Conservation (phyloP, 2,329 filamentous ascomycete genomes). For the Colletotrichum falcatum region DNA sequence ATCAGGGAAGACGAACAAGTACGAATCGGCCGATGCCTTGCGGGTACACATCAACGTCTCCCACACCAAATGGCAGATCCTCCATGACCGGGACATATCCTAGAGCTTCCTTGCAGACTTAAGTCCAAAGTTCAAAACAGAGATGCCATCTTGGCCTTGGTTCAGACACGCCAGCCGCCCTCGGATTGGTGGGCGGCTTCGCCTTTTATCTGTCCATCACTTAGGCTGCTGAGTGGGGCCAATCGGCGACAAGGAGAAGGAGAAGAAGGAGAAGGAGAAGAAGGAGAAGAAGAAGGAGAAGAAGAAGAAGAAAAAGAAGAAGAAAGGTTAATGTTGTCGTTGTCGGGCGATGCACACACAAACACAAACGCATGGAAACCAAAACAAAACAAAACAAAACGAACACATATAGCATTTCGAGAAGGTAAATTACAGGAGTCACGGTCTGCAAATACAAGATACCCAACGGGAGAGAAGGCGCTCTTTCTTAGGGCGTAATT, state of each 20-base stretch:
- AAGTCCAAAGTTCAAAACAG: background rate
- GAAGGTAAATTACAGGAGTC: background rate
- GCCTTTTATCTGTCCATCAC: background rate
- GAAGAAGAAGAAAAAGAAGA: too few species aligned
- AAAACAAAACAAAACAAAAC: background rate
- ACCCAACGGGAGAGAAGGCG: background rate
- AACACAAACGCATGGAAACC: background rate
- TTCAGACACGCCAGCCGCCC: background rate
- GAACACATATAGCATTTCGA: background rate
- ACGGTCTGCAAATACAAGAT: slow-evolving; percentile 10
- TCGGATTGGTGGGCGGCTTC: background rate
- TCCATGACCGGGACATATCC: slow-evolving; percentile 50
- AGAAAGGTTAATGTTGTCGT: too few species aligned
- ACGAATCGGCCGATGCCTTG: slow-evolving; percentile 48
- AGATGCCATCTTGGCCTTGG: background rate
- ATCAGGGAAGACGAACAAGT: slow-evolving; percentile 51
- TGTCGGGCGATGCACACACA: background rate
- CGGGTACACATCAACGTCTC: slow-evolving; percentile 51
- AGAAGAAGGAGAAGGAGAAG: background rate
- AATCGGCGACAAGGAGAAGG: background rate
- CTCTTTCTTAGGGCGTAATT: background rate
- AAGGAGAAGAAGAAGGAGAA: background rate
- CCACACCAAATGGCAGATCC: slow-evolving; percentile 58
- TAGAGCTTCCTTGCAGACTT: background rate
- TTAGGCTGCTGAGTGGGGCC: background rate